A percentile compares a stretch with the other conserved stretches of the same genome.
Evolutionary conservation across 2,329 filamentous ascomycete genomes (phyloP).

Genomic region (Alternaria sp.): DNA sequence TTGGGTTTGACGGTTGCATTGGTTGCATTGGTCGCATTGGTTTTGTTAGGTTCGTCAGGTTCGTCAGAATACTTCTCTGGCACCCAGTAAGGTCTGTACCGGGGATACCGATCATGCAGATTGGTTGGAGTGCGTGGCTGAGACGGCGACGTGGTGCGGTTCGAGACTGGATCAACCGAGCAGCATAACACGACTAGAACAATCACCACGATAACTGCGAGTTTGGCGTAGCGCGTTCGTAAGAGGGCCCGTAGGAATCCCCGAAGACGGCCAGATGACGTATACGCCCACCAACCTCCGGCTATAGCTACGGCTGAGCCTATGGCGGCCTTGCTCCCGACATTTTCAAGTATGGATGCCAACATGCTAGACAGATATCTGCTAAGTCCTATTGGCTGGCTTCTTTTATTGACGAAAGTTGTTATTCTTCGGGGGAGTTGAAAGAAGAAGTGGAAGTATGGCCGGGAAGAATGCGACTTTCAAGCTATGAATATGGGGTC

Average conservation of each 20-base stretch:
- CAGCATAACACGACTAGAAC: neutral
- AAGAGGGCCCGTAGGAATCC: neutral
- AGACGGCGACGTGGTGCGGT: neutral
- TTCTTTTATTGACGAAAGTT: neutral
- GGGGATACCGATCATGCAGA: neutral
- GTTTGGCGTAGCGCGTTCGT: neutral
- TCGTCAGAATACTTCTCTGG: neutral
- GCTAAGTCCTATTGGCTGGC: neutral
- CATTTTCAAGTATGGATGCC: neutral
- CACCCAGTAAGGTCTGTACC: neutral
- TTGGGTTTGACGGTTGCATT: neutral
- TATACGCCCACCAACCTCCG: neutral
- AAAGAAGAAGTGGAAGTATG: neutral
- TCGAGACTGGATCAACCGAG: neutral
- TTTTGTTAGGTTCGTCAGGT: neutral
- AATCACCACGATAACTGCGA: neutral
- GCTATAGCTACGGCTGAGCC: neutral
- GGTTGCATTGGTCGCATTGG: neutral
- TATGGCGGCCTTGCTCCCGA: neutral
- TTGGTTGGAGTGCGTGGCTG: neutral
- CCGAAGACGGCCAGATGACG: neutral
- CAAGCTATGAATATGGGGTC: neutral
- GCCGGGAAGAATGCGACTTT: neutral
- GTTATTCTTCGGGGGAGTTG: neutral
- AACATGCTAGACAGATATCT: neutral